Base-by-base conservation (phyloP, 2,329 filamentous ascomycete species). In the Exophiala xenobiotica region DNA sequence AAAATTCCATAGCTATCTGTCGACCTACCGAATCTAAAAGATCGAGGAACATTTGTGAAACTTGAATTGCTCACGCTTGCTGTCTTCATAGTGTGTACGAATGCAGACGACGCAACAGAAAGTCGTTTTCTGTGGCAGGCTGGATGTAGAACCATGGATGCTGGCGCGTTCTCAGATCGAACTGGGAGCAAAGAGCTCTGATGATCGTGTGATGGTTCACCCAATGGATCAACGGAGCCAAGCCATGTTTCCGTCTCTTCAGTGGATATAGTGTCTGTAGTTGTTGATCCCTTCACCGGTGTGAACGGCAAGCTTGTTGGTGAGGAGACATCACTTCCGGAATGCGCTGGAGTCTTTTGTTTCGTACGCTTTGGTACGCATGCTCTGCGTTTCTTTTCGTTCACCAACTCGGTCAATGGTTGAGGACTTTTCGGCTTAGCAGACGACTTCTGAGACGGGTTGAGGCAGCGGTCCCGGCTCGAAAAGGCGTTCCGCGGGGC, bases 81-180 rank as follows among this genome's bases (percentile, higher is more conserved):
- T 56, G 89, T 93, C 66, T 86, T 90, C 60, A 95, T 79, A 12
- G 82, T 86, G n/a, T 85, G 82, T 31, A 96, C 82, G 64, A 91
- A 90, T 1, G 81, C 86, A 53, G 88, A 83, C 0, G 90, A 95
- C 5, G 87, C 89, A 1, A 79, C 79, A 9, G 88, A 88, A 2
- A 86, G 87, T 6, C 81, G 82, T 49, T 82, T 78, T 52, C 51
- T 51, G 29, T 58, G 55, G 20, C 18, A 44, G 18, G 26, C 14
- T 5, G 16, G 35, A 35, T 20, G 29, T 11, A 14, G 24, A 23
- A 23, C 46, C 14, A 12, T 19, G 14, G 29, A 27, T 9, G 26
- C 37, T 29, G 14, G 18, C 9, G 12, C 14, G 27, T 37, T 8
- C 19, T 46, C 14, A 20, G 43, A n/a, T n/a, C n/a, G n/a, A n/a